These are phyloP conservation scores for Boletus rubroflammeus DNA, from an alignment of 768 basidiomycete species.

Conservation along the genomic window DNA sequence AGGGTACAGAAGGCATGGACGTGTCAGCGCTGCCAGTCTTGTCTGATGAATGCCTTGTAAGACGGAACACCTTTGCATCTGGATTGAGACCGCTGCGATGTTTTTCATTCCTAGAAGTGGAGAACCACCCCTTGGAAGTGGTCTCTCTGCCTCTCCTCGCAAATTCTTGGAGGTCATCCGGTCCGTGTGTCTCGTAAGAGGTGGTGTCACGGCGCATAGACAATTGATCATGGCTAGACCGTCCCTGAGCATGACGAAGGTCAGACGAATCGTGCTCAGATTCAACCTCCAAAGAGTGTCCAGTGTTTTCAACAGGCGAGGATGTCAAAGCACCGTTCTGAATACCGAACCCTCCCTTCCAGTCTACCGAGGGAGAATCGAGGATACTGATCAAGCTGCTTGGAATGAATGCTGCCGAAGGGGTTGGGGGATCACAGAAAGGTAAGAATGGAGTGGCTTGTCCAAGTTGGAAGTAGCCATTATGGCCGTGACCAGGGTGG, in stretches of 20 bases:
- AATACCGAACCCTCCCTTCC: constrained; percentile 33
- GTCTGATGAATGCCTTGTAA: constrained; percentile 32
- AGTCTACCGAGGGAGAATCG: constrained; percentile 54
- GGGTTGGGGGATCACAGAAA: constrained; percentile 42
- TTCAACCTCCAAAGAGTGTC: constrained; percentile 25
- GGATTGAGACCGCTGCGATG: constrained; percentile 75
- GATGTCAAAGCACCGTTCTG: constrained; percentile 29
- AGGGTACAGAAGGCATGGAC: constrained; percentile 8
- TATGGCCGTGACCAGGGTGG: constrained; percentile 11
- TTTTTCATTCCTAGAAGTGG: constrained; percentile 41
- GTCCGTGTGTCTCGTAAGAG: constrained; percentile 31
- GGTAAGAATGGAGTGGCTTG: constrained; percentile 45
- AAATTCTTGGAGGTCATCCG: constrained; percentile 14
- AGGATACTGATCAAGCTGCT: constrained; percentile 45
- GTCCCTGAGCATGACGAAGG: constrained; percentile 29
- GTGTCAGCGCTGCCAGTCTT: constrained; percentile 11
- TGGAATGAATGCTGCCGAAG: constrained; percentile 53
- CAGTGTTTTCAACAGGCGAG: constrained; percentile 42
- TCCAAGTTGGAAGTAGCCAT: constrained; percentile 14
- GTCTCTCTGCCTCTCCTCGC: constrained; percentile 19
- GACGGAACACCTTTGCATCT: constrained; percentile 79
- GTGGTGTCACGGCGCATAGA: constrained; percentile 31
- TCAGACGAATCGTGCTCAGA: constrained; percentile 48
- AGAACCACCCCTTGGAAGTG: constrained; percentile 47
- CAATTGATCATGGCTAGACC: constrained; percentile 16